Evolutionary conservation across 2,329 filamentous ascomycete species (phyloP).

Genomic region (Periglandula ipomoeae): DNA sequence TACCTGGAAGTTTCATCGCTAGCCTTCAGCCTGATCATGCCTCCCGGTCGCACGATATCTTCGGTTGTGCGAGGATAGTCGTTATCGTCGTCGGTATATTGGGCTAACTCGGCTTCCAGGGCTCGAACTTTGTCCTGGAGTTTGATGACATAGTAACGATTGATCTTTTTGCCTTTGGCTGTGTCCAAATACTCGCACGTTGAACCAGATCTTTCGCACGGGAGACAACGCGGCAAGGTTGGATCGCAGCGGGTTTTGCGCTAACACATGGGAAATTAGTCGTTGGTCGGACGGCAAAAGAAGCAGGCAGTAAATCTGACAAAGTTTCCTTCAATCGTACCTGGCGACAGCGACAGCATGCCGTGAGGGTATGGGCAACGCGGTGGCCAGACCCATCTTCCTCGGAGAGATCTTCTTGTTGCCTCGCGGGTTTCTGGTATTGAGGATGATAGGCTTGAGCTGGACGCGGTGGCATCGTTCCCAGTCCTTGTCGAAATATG

Average conservation of each 20-base stretch:
- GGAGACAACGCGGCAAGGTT: constrained; percentile 79
- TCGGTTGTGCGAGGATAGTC: constrained; percentile 64
- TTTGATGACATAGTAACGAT: constrained; percentile 84
- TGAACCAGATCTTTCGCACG: constrained; percentile 85
- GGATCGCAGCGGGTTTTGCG: constrained; percentile 96
- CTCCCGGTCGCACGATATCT: constrained; percentile 78
- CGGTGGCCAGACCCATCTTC: constrained; percentile 45
- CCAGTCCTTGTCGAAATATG: constrained; percentile 51
- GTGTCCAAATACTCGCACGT: constrained; percentile 95
- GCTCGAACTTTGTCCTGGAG: constrained; percentile 79
- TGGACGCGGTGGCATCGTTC: constrained; percentile 31
- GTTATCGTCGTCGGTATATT: constrained; percentile 68
- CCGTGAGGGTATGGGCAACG: constrained; percentile 71
- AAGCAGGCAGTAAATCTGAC: neutral
- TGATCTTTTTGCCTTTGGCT: constrained; percentile 74
- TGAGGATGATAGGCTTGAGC: constrained; percentile 22
- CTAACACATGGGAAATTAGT: constrained; percentile 33
- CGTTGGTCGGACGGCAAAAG: neutral
- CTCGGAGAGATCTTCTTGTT: constrained; percentile 36
- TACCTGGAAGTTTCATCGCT: constrained; percentile 81
- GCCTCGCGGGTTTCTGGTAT: constrained; percentile 19
- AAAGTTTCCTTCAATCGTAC: constrained; percentile 35
- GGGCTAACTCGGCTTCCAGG: constrained; percentile 71
- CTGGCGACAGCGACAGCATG: constrained; percentile 71
- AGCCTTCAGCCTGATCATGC: constrained; percentile 75